Evolutionary conservation across 331 rosid species (phyloP).

Genomic region (Erythrophleum ivorense): DNA sequence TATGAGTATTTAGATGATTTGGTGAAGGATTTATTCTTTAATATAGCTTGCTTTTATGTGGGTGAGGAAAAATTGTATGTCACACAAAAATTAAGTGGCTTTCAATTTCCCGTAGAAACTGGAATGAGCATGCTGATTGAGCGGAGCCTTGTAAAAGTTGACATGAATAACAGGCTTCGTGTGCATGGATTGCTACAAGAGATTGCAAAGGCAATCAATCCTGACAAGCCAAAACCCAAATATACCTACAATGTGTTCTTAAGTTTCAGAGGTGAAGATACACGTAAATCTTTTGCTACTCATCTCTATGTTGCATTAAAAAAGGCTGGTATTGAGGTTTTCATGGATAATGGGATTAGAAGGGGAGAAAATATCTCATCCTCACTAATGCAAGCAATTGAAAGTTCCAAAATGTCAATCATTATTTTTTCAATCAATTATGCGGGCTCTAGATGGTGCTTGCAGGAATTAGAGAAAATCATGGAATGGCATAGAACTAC

Average conservation of each 20-base stretch:
- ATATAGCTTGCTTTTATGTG: constrained; percentile 9
- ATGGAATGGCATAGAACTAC: not conserved
- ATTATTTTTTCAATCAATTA: not conserved
- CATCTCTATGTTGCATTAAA: not conserved
- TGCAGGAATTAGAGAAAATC: not conserved
- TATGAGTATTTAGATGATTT: constrained; percentile 29
- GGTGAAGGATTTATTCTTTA: constrained; percentile 21
- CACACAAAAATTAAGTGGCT: constrained; percentile 6
- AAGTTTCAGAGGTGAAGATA: not conserved
- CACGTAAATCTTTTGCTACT: not conserved
- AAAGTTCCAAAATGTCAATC: not conserved
- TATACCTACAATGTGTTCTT: not conserved
- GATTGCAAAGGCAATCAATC: not conserved
- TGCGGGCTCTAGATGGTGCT: not conserved
- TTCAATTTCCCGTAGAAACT: not conserved
- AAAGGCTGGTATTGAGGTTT: not conserved
- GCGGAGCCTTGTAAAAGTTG: not conserved
- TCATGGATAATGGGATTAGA: not conserved
- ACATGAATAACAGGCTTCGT: not conserved
- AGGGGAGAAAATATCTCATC: not conserved
- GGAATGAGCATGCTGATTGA: not conserved
- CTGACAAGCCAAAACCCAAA: not conserved
- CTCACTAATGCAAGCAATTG: not conserved
- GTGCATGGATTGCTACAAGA: not conserved
- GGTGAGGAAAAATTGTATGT: constrained; percentile 27